Base-by-base conservation (phyloP, 164 flowering plant genomes). In the Liquidambar formosana region DNA sequence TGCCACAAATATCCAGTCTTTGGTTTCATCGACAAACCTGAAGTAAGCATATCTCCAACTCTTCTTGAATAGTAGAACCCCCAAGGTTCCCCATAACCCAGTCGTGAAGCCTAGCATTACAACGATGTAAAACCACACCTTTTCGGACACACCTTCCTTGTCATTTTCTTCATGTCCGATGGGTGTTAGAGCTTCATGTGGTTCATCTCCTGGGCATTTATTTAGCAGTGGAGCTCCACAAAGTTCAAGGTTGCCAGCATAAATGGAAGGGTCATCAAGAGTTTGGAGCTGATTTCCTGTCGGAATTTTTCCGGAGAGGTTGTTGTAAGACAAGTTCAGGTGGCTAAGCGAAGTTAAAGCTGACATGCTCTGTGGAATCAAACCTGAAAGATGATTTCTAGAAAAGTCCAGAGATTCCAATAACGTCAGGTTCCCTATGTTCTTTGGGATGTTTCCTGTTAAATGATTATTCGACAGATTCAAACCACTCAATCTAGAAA, bases 391-490 rank as follows among this genome's bases (percentile, higher is more conserved):
- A 16, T 57, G 67, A 47, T 75, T 75, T 14, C 5, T 45, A 0
- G 78, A 71, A 9, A 75, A 41, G 28, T 76, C 78, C 0, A 76
- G 69, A 46, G 78, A 57, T 41, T 71, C 69, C 23, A 75, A 26
- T 5, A 0, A 21, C 33, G 33, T 45, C 33, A 72, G 27, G 44
- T 63, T 38, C 10, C 67, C 79, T 21, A 71, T 64, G 10, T 4
- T 59, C 49, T n/a, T 38, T 1, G 65, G 65, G 26, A 63, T 63
- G 51, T 19, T 23, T 63, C 65, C 51, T 9, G 28, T 14, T 1
- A 63, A 44, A 1, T 9, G 47, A 19, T 61, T 61, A 61, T 38
- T 46, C 14, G 64, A 33, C 47, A 61, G 16, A n/a, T 61, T 61
- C 64, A 61, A 38, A 14, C 46, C 45, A 15, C 8, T 10, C 64